A percentile compares a stretch with the other conserved stretches of the same genome.
phyloP scores from a whole-genome alignment of 2,329 filamentous ascomycete species.

The Ramichloridium luteum region DNA sequence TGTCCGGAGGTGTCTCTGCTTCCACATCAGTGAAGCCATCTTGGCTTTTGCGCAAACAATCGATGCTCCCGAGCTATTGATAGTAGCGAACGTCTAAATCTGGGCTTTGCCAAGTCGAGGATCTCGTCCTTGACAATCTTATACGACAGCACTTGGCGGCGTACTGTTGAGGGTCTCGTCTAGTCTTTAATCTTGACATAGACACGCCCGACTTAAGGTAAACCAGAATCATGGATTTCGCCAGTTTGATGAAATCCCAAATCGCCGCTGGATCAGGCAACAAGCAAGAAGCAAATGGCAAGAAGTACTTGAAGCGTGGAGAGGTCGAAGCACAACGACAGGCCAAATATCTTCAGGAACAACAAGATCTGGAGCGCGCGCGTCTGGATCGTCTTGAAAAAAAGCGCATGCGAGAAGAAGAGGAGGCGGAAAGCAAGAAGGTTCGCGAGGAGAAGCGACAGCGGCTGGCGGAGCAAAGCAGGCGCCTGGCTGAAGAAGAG shows the following conservation, averaged over 20 bases:
- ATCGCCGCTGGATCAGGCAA: slow-evolving; percentile 56
- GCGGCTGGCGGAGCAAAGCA: slow-evolving; percentile 69
- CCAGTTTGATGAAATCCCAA: slow-evolving; percentile 81
- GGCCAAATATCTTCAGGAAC: slow-evolving; percentile 69
- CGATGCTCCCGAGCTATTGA: no score
- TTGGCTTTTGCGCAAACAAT: no score
- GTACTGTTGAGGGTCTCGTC: no score
- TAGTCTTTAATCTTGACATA: no score
- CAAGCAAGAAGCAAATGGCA: slow-evolving; percentile 40
- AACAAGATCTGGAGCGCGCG: slow-evolving; percentile 59
- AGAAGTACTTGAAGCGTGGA: slow-evolving; percentile 75
- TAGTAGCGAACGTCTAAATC: no score
- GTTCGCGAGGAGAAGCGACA: slow-evolving; percentile 71
- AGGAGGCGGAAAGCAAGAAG: slow-evolving; percentile 57
- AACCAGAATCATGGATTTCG: slow-evolving; percentile 70
- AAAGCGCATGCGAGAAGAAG: slow-evolving; percentile 84
- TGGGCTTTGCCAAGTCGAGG: no score
- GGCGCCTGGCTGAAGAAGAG: slow-evolving; percentile 54
- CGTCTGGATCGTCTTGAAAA: slow-evolving; percentile 56
- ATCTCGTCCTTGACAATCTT: no score
- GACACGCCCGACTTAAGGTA: no score
- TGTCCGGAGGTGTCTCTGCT: no score
- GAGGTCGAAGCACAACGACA: slow-evolving; percentile 75
- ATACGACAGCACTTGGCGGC: no score
- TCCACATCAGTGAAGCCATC: no score